Base-by-base conservation (phyloP, 2,329 filamentous ascomycete genomes). In the Hirsutella rhossiliensis region DNA sequence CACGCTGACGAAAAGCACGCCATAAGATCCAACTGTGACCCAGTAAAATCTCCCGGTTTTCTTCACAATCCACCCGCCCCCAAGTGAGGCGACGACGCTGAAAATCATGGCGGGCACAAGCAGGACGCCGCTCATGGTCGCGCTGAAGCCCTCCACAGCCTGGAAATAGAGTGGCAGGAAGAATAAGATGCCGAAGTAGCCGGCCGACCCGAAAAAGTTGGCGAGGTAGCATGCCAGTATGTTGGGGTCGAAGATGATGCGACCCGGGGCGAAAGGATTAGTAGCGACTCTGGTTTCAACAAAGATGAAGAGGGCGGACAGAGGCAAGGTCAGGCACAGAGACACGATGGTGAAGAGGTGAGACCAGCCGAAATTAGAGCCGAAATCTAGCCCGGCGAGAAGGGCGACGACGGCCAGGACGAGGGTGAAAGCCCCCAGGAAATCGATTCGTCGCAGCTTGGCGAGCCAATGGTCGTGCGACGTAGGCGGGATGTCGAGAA, bases 151-250 rank as follows among this genome's bases (percentile, higher is more conserved):
- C 41, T 82, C 69, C 1, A 82, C 80, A 5, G 81, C 84, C 61
- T 90, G 86, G 62, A 84, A 86, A 62, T 83, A 87, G 2, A 90
- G 67, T 1, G 85, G 83, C n/a, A 86, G 65, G 62, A 85, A 86
- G 66, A 87, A 90, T 4, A 84, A 50, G 1, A 72, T 63, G 0
- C 75, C 72, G 55, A 68, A 63, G 47, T 70, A 64, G 13, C 74
- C 79, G 1, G 70, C 76, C 43, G 83, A 74, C 42, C 74, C 71
- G 59, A 86, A 87, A 63, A 87, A 85, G 59, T 87, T 87, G 58
- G 76, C 77, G 1, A 79, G 61, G 53, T 83, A 88, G 57, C 75
- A 78, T 3, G 82, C 76, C 41, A 86, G 71, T 27, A 89, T 68
- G 7, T 72, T 72, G 7, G 71, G 69, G 55, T 83, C 72, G 54